Evolutionary conservation across 352 stramenopile genomes (phyloP).

Genomic region (Phytophthora macrochlamydospora): DNA sequence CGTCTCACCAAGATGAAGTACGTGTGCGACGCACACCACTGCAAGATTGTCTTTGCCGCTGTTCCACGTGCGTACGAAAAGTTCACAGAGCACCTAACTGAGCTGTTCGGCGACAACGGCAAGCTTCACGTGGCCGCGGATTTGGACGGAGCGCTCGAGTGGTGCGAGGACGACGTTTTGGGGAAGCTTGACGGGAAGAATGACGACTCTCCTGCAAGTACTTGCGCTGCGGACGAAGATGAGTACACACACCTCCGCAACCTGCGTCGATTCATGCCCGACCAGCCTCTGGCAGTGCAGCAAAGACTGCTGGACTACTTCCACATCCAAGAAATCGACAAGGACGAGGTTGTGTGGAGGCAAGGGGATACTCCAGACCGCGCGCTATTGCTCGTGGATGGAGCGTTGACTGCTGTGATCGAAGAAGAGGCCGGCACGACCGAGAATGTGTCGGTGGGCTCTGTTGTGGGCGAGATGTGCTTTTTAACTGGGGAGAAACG

Average conservation of each 20-base stretch:
- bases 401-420: constrained; percentile 66
- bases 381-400: constrained; percentile 67
- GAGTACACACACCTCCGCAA: constrained; percentile 57
- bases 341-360: constrained; percentile 68
- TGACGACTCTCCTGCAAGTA: constrained; percentile 19
- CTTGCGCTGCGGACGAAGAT: constrained; percentile 44
- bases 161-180: constrained; percentile 76
- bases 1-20: constrained; percentile 83
- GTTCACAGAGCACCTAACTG: constrained; percentile 60
- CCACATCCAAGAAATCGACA: constrained; percentile 59
- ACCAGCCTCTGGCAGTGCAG: constrained; percentile 65
- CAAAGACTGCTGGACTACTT: constrained; percentile 81
- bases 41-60: constrained; percentile 73
- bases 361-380: constrained; percentile 68
- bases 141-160: constrained; percentile 73
- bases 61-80: constrained; percentile 64
- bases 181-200: constrained; percentile 31
- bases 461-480: constrained; percentile 80
- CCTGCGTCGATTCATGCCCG: constrained; percentile 71
- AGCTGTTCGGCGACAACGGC: constrained; percentile 54
- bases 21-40: constrained; percentile 67
- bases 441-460: constrained; percentile 69
- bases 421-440: constrained; percentile 84
- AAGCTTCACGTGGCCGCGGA: constrained; percentile 64
- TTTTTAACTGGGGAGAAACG: constrained; percentile 82